A percentile compares a stretch with the other conserved stretches of the same genome.
phyloP scores from a whole-genome alignment of 192 early-diverging fungal genomes.

The Oehlia diaphana region DNA sequence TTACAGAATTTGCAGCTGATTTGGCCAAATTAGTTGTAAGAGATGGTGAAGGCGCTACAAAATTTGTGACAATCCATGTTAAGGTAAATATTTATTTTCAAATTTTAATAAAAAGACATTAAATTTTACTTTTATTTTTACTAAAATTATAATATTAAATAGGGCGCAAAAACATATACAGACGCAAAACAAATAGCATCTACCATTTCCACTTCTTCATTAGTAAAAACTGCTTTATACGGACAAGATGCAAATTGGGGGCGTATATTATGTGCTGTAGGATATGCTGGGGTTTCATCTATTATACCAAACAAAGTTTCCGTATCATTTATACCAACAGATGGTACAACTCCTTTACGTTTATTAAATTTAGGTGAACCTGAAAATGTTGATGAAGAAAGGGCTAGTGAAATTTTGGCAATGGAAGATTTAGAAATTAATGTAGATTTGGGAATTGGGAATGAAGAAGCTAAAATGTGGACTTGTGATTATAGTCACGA shows the following conservation, averaged over 20 bases:
- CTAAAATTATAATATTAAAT: neutral
- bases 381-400: conserved; percentile 72
- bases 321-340: conserved; percentile 70
- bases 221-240: conserved; percentile 96
- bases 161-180: conserved; percentile 70
- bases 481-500: conserved; percentile 95
- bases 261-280: conserved; percentile 88
- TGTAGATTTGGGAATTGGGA: conserved; percentile 78
- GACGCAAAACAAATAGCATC: conserved; percentile 82
- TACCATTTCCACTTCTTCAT: conserved; percentile 87
- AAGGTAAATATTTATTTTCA: conserved; percentile 45
- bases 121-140: neutral
- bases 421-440: conserved; percentile 82
- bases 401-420: conserved; percentile 80
- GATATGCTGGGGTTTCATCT: conserved; percentile 72
- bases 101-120: neutral
- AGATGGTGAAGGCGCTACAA: conserved; percentile 97
- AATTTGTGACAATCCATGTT: conserved; percentile 90
- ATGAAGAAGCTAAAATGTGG: conserved; percentile 80
- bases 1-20: conserved; percentile 84
- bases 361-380: conserved; percentile 84
- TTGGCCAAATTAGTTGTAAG: conserved; percentile 88
- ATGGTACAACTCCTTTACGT: conserved; percentile 60
- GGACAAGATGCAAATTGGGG: conserved; percentile 99
- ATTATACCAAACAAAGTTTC: conserved; percentile 75